Evolutionary conservation across 208 protist species (phyloP), one percentile per base, ranked within the genome.

Genomic region (Trypanosoma boissoni): DNA sequence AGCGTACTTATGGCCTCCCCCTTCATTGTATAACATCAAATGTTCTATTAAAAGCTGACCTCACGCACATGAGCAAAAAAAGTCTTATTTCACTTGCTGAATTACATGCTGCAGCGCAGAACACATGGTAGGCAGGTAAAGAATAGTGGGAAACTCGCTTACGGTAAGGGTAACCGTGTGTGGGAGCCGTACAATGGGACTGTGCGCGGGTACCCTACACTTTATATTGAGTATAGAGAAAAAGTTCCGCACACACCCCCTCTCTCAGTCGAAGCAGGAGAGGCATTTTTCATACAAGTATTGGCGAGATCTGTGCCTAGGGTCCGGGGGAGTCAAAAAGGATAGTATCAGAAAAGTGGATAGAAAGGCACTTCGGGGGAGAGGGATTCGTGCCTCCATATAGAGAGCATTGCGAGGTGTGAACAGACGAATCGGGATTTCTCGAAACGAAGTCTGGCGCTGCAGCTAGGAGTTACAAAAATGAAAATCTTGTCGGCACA

Each of bases 361-460:
- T 49, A 28, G 43, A 18, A 2, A 7, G 56, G 3, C 37, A 43
- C 8, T 26, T 51, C 26, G 4, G 6, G 6, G 26, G 36, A 3
- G 51, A 52, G 5, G 36, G 18, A 1, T n/a, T 27, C 4, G 32
- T 1, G 20, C 53, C 53, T 2, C 27, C 28, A 6, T 18, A 20
- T 2, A 34, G n/a, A 26, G 28, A 37, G 2, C 16, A 68, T 32
- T 68, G 50, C 34, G n/a, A 68, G 27, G 20, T 68, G 7, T 70
- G 64, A 55, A 56, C 64, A 20, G 64, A 70, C 48, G 64, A 44
- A 12, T 59, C 53, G 0, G 64, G 43, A 12, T 26, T 54, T 7
- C 32, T 70, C 8, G 64, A 53, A 37, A 55, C 57, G 3, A 42
- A 31, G 9, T 59, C 64, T 18, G 64, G 64, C 1, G 43, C 55